These are phyloP conservation scores for Lachnellula hyalina DNA, from an alignment of 2,329 filamentous ascomycete species.

Conservation along the genomic window DNA sequence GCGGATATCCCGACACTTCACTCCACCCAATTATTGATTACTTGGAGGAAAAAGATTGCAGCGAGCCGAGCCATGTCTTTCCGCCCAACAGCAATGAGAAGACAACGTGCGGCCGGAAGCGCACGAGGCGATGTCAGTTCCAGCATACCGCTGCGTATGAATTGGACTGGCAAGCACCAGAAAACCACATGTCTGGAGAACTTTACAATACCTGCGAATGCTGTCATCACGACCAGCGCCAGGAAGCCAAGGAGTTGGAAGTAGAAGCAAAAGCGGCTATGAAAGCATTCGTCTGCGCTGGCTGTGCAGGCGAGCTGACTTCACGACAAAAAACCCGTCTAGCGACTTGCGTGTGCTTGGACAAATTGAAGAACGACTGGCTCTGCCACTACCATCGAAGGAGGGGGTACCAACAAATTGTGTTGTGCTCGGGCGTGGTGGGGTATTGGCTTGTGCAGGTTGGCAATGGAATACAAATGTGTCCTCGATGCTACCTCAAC, in stretches of 20 bases:
- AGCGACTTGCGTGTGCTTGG: background rate
- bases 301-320: background rate
- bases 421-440: background rate
- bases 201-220: background rate
- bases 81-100: background rate
- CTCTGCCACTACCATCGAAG: background rate
- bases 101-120: background rate
- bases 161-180: background rate
- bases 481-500: background rate
- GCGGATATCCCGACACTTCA: background rate
- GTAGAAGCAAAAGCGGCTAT: background rate
- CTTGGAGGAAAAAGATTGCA: background rate
- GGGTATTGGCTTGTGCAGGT: background rate
- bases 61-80: background rate
- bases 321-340: background rate
- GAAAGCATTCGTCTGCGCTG: background rate
- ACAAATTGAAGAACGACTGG: background rate
- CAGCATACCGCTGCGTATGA: background rate
- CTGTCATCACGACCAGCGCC: background rate
- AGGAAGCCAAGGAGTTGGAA: background rate
- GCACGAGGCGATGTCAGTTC: background rate
- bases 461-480: background rate
- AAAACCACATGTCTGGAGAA: background rate
- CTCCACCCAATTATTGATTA: background rate
- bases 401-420: background rate